Evolutionary conservation across 176 grass and related monocot genomes (phyloP).

Genomic region (Triticum turgidum): DNA sequence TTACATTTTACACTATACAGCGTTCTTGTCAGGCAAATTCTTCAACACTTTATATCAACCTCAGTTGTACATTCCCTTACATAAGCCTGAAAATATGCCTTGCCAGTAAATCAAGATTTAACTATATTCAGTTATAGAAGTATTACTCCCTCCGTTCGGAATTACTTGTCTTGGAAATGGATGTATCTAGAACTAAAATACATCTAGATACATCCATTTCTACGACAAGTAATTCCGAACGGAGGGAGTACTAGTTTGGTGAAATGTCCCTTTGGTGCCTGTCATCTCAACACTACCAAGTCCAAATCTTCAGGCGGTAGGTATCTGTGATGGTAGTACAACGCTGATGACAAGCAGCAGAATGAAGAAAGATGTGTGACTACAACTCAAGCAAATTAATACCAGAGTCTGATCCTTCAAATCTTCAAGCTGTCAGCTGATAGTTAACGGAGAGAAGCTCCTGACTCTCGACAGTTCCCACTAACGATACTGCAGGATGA

Average conservation of each 20-base stretch:
- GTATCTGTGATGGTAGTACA: neutral
- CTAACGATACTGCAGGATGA: neutral
- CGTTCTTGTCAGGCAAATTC: neutral
- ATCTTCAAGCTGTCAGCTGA: neutral
- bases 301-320: neutral
- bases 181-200: too few relatives aligned
- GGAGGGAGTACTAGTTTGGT: neutral
- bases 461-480: neutral
- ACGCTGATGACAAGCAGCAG: neutral
- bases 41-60: neutral
- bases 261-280: neutral
- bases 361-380: neutral
- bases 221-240: too few relatives aligned
- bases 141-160: too few relatives aligned
- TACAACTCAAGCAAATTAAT: neutral
- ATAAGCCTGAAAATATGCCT: neutral
- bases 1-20: slow-evolving; percentile 3
- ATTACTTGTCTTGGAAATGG: too few relatives aligned
- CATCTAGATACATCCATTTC: too few relatives aligned
- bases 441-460: neutral
- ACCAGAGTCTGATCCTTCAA: neutral
- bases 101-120: neutral
- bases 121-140: neutral
- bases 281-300: neutral
- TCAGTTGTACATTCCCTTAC: neutral